Conservation (phyloP, 495 filamentous ascomycete species). For the Aspergillus incahuasiensis region DNA sequence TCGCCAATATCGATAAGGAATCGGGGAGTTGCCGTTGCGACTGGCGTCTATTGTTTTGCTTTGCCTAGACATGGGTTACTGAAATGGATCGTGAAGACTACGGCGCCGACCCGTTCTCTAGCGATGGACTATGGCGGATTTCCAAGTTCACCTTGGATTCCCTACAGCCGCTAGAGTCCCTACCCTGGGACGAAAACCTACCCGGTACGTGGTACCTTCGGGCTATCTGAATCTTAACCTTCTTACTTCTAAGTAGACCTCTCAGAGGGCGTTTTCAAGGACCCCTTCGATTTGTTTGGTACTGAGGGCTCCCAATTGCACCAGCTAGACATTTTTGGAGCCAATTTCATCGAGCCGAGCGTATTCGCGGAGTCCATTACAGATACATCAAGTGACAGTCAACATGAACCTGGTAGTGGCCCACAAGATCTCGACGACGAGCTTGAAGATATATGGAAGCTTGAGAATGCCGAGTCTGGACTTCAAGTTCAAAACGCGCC, state of each 20-base stretch:
- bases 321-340: slow-evolving; percentile 30
- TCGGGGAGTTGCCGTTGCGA: slow-evolving; percentile 9
- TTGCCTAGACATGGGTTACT: slow-evolving; percentile 3
- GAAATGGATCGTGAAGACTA: slow-evolving; percentile 46
- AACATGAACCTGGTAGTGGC: slow-evolving; percentile 12
- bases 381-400: slow-evolving; percentile 29
- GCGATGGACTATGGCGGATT: slow-evolving; percentile 60
- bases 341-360: slow-evolving; percentile 18
- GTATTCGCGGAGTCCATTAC: slow-evolving; percentile 20
- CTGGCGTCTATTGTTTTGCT: neutral
- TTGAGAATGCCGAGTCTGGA: slow-evolving; percentile 17
- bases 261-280: slow-evolving; percentile 24
- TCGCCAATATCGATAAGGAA: slow-evolving; percentile 16
- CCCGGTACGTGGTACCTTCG: slow-evolving; percentile 26
- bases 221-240: neutral
- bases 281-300: slow-evolving; percentile 17
- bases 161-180: slow-evolving; percentile 34
- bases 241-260: slow-evolving; percentile 22
- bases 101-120: slow-evolving; percentile 60
- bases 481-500: slow-evolving; percentile 32
- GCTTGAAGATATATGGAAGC: slow-evolving; percentile 54
- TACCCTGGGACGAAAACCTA: slow-evolving; percentile 33
- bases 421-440: slow-evolving; percentile 16
- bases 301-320: slow-evolving; percentile 25
- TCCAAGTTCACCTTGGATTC: slow-evolving; percentile 44